Percentiles rank a stretch among this genome's conserved stretches.
Conservation (phyloP, 148 eudicot genomes). For the Vaccinium myrtillus region DNA sequence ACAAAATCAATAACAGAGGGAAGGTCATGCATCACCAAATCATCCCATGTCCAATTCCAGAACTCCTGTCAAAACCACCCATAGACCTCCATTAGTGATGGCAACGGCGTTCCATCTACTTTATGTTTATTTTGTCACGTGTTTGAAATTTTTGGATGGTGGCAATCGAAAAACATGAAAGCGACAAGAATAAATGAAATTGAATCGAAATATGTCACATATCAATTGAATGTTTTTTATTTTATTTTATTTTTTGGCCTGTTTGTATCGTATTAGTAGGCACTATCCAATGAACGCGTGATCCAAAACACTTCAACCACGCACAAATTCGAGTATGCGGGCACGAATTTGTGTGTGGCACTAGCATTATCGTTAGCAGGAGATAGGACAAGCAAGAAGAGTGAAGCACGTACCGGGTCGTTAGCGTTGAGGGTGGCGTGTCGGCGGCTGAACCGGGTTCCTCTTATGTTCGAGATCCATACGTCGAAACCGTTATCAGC, state of each 20-base stretch:
- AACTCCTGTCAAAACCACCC: constrained; percentile 26
- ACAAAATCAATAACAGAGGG: constrained; percentile 34
- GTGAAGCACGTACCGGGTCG: constrained; percentile 9
- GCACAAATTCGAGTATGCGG: background rate
- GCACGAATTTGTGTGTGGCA: background rate
- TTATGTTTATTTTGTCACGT: no score
- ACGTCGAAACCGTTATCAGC: constrained; percentile 66
- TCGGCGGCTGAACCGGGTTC: constrained; percentile 57
- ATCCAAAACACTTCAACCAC: background rate
- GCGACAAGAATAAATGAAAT: background rate
- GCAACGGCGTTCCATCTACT: no score
- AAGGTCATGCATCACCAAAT: constrained; percentile 33
- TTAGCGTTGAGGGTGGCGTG: constrained; percentile 46
- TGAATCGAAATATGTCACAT: background rate
- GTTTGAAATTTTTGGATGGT: background rate
- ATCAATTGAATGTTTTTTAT: background rate
- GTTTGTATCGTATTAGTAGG: background rate
- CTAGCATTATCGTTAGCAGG: background rate
- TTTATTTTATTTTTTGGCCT: background rate
- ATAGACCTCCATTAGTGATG: background rate
- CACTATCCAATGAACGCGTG: background rate
- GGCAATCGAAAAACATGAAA: background rate
- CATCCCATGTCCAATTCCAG: constrained; percentile 62
- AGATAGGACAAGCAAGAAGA: background rate
- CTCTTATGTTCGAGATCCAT: constrained; percentile 63